phyloP scores from a whole-genome alignment of 208 protist species.

The Leishmania gerbilli region DNA sequence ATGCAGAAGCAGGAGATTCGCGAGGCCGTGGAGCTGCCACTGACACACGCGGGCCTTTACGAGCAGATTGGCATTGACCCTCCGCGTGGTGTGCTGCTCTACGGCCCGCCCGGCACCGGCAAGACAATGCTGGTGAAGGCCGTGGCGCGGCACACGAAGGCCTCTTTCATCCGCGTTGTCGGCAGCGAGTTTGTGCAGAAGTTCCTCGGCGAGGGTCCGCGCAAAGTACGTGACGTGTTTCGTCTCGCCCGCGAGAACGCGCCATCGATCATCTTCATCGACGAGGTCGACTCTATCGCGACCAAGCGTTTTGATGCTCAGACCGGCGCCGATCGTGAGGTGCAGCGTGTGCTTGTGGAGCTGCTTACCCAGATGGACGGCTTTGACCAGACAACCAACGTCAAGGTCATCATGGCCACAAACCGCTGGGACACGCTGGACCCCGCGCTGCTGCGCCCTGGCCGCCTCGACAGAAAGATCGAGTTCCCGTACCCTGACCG shows the following conservation, averaged over 20 bases:
- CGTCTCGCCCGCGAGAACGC: slow-evolving; percentile 98
- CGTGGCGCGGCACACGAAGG: slow-evolving; percentile 99
- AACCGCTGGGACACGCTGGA: slow-evolving; percentile 99
- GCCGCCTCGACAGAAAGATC: slow-evolving; percentile 97
- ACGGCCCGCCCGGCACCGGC: slow-evolving; percentile 97
- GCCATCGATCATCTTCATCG: slow-evolving; percentile 99
- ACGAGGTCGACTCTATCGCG: slow-evolving; percentile 99
- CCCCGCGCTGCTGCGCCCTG: slow-evolving; percentile 98
- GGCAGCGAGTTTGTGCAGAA: slow-evolving; percentile 99
- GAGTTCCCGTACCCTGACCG: slow-evolving; percentile 99
- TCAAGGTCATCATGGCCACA: slow-evolving; percentile 99
- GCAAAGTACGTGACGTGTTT: slow-evolving; percentile 99
- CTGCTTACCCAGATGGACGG: slow-evolving; percentile 99
- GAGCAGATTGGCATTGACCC: slow-evolving; percentile 99
- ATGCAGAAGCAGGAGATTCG: slow-evolving; percentile 99
- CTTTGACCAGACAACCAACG: slow-evolving; percentile 98
- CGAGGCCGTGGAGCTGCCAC: slow-evolving; percentile 99
- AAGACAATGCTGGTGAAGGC: slow-evolving; percentile 99
- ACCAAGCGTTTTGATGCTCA: slow-evolving; percentile 99
- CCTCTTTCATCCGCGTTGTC: slow-evolving; percentile 98
- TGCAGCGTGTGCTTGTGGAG: slow-evolving; percentile 99
- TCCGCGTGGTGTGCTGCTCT: slow-evolving; percentile 99
- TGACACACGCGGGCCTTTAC: slow-evolving; percentile 99
- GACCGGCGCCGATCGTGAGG: slow-evolving; percentile 98
- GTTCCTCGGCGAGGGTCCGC: slow-evolving; percentile 99